phyloP scores from a whole-genome alignment of 1,284 basidiomycete genomes.

The Pholiota adiposa region DNA sequence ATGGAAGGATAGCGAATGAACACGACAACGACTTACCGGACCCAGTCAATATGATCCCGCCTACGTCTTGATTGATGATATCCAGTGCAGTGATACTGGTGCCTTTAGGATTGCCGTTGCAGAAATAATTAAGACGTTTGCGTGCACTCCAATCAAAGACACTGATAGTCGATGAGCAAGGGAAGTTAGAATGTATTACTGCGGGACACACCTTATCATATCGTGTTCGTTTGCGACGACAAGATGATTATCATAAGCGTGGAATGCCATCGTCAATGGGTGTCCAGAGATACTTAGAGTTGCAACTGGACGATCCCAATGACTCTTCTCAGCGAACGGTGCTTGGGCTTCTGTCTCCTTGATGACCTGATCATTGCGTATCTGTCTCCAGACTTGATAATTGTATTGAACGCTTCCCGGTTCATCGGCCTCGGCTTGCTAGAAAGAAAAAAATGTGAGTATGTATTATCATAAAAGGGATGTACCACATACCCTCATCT shows the following conservation, averaged over 20 bases:
- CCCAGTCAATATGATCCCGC: constrained; percentile 90
- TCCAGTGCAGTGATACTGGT: constrained; percentile 90
- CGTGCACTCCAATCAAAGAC: constrained; percentile 95
- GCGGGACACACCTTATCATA: constrained; percentile 74
- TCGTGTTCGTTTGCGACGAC: constrained; percentile 88
- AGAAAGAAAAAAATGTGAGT: constrained; percentile 1
- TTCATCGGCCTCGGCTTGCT: constrained; percentile 95
- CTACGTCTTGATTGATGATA: constrained; percentile 96
- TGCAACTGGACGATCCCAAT: constrained; percentile 84
- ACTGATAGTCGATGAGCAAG: constrained; percentile 42
- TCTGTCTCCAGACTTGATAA: constrained; percentile 94
- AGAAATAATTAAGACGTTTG: constrained; percentile 81
- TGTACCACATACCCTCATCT: constrained; percentile 81
- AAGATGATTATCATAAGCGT: constrained; percentile 91
- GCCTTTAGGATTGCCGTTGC: constrained; percentile 85
- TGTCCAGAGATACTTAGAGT: constrained; percentile 73
- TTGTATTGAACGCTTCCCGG: constrained; percentile 94
- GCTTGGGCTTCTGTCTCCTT: constrained; percentile 76
- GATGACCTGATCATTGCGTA: constrained; percentile 85
- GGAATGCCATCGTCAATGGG: constrained; percentile 85
- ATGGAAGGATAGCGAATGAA: constrained; percentile 1
- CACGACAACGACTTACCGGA: constrained; percentile 61
- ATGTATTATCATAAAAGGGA: constrained; percentile 5
- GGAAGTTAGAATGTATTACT: constrained; percentile 9
- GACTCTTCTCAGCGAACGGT: constrained; percentile 61